phyloP scores from a whole-genome alignment of 208 protist genomes.

The Strigomonas culicis region DNA sequence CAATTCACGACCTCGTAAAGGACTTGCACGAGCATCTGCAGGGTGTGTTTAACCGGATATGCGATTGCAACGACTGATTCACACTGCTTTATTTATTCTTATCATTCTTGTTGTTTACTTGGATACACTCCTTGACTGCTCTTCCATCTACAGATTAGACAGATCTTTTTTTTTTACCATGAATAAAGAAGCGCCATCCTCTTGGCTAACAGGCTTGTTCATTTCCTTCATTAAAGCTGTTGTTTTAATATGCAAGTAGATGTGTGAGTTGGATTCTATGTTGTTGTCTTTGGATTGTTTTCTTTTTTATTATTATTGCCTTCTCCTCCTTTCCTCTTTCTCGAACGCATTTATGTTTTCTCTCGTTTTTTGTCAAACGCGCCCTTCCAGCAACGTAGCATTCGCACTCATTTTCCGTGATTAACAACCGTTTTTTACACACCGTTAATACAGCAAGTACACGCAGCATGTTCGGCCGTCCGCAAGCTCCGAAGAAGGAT shows the following conservation, averaged over 20 bases:
- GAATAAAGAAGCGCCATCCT: no score
- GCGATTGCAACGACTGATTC: no score
- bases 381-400: neutral
- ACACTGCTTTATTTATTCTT: neutral
- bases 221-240: neutral
- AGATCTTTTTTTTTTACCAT: neutral
- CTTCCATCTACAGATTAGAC: neutral
- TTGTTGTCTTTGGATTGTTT: constrained; percentile 1
- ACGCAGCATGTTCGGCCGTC: constrained; percentile 67
- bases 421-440: constrained; percentile 8
- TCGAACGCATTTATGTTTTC: constrained; percentile 2
- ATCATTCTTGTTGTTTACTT: neutral
- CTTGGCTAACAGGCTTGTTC: neutral
- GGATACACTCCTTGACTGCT: neutral
- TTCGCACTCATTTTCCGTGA: constrained; percentile 1
- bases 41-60: neutral
- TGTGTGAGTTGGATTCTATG: neutral
- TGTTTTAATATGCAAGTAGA: constrained; percentile 2
- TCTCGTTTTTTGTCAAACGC: constrained; percentile 13
- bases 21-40: constrained; percentile 24
- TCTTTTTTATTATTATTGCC: neutral
- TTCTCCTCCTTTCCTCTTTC: neutral
- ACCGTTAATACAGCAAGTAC: neutral
- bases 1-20: constrained; percentile 26
- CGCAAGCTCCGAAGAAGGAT: constrained; percentile 56